A percentile compares a stretch with the other conserved stretches of the same genome.
phyloP scores from a whole-genome alignment of 2,329 filamentous ascomycete genomes.

The Eurotiales sp. region DNA sequence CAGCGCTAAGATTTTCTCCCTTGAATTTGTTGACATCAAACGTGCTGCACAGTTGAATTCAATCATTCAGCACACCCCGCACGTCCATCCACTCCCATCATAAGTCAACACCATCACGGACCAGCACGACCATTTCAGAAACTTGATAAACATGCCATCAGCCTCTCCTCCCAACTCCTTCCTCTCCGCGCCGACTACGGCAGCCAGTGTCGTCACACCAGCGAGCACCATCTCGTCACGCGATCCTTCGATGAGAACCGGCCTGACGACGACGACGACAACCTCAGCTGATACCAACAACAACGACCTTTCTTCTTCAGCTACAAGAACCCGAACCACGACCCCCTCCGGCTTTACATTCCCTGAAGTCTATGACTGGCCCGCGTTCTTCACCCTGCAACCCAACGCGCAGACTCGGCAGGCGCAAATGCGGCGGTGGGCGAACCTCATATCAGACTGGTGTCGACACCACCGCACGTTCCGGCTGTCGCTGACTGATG shows the following conservation, averaged over 20 bases:
- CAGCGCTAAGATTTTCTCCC: too few species aligned
- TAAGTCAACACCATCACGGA: neutral
- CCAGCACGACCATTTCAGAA: neutral
- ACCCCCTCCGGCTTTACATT: constrained; percentile 32
- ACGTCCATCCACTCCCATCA: too few species aligned
- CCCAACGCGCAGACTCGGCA: constrained; percentile 43
- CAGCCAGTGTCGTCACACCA: constrained; percentile 14
- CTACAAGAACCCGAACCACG: constrained; percentile 7
- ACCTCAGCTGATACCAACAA: neutral
- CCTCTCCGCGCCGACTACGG: constrained; percentile 13
- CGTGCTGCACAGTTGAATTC: too few species aligned
- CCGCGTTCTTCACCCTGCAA: constrained; percentile 53
- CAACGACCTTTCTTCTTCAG: constrained; percentile 3
- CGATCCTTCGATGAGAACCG: constrained; percentile 9
- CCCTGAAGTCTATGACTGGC: constrained; percentile 44
- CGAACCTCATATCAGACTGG: constrained; percentile 78
- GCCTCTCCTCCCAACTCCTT: constrained; percentile 8
- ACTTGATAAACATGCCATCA: constrained; percentile 12
- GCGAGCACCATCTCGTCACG: constrained; percentile 14
- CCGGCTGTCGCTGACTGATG: constrained; percentile 64
- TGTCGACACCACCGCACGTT: constrained; percentile 73
- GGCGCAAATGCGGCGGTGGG: constrained; percentile 72
- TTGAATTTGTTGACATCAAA: too few species aligned
- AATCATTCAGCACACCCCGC: too few species aligned
- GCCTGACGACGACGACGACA: neutral